phyloP scores from a whole-genome alignment of 352 stramenopile genomes.

The Phytopythium sindhum region DNA sequence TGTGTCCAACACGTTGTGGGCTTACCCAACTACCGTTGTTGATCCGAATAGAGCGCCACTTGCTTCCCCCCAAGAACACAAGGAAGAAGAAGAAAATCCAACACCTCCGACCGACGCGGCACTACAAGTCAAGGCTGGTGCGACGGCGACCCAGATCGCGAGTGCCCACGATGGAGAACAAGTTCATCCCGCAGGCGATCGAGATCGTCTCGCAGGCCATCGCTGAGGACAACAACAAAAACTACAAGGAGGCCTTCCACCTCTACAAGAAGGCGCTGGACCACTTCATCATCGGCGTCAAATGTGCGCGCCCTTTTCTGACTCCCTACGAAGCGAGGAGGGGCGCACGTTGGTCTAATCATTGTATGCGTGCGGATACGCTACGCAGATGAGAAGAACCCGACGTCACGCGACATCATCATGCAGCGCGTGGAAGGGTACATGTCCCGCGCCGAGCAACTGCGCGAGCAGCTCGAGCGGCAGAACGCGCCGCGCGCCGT shows the following conservation, averaged over 20 bases:
- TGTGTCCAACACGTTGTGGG: background rate
- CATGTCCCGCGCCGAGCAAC: slow-evolving; percentile 86
- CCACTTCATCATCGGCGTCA: slow-evolving; percentile 89
- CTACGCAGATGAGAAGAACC: slow-evolving; percentile 87
- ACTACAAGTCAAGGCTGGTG: background rate
- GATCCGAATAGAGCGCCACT: background rate
- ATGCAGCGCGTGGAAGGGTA: slow-evolving; percentile 90
- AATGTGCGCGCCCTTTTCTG: slow-evolving; percentile 50
- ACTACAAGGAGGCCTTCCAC: slow-evolving; percentile 84
- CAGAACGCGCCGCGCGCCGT: slow-evolving; percentile 50
- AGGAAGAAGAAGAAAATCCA: slow-evolving; percentile 6
- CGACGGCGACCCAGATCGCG: background rate
- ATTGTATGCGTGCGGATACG: no score
- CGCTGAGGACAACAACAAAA: slow-evolving; percentile 87
- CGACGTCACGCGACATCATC: slow-evolving; percentile 87
- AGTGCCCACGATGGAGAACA: slow-evolving; percentile 73
- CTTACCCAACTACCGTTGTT: background rate
- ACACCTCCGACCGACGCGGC: background rate
- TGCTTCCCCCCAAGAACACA: background rate
- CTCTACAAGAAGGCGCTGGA: slow-evolving; percentile 89
- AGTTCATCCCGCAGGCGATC: slow-evolving; percentile 89
- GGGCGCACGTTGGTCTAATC: background rate
- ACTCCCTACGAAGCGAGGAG: background rate
- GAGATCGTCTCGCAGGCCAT: slow-evolving; percentile 87
- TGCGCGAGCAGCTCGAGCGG: slow-evolving; percentile 81